Percentiles rank a stretch among this genome's conserved stretches.
These are phyloP conservation scores for Trichosporon faecale DNA, from an alignment of 1,284 basidiomycete genomes.

Conservation along the genomic window DNA sequence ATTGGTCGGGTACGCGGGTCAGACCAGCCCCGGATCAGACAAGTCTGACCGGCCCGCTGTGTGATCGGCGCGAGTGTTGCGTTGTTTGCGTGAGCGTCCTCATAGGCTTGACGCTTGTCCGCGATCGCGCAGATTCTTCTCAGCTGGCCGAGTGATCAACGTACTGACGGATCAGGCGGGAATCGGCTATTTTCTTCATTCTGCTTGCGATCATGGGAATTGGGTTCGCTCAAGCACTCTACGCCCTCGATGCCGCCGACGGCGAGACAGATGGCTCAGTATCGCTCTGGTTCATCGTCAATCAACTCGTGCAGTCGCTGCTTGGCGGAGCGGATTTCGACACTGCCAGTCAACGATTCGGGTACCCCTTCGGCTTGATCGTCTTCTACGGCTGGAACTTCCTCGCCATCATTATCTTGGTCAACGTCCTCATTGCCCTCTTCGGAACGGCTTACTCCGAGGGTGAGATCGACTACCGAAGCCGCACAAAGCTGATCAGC, in stretches of 20 bases:
- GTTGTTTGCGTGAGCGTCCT: too few species aligned
- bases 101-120: too few species aligned
- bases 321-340: slow-evolving; percentile 77
- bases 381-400: slow-evolving; percentile 90
- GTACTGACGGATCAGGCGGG: slow-evolving; percentile 54
- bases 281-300: slow-evolving; percentile 61
- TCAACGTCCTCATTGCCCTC: slow-evolving; percentile 92
- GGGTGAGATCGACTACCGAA: too few species aligned
- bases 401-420: slow-evolving; percentile 76
- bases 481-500: too few species aligned
- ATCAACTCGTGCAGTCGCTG: slow-evolving; percentile 75
- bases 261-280: slow-evolving; percentile 72
- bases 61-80: too few species aligned
- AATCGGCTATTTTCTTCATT: slow-evolving; percentile 87
- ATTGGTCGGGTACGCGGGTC: too few species aligned
- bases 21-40: too few species aligned
- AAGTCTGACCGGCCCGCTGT: too few species aligned
- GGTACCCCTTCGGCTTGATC: slow-evolving; percentile 62
- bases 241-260: slow-evolving; percentile 86
- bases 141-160: too few species aligned
- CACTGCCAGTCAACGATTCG: slow-evolving; percentile 57
- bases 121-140: too few species aligned
- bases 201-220: slow-evolving; percentile 74
- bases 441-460: slow-evolving; percentile 87
- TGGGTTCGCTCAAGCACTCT: slow-evolving; percentile 72